Evolutionary conservation across 202 grass and related monocot species (phyloP).

Genomic region (Bolboschoenoplectus hybrid): DNA sequence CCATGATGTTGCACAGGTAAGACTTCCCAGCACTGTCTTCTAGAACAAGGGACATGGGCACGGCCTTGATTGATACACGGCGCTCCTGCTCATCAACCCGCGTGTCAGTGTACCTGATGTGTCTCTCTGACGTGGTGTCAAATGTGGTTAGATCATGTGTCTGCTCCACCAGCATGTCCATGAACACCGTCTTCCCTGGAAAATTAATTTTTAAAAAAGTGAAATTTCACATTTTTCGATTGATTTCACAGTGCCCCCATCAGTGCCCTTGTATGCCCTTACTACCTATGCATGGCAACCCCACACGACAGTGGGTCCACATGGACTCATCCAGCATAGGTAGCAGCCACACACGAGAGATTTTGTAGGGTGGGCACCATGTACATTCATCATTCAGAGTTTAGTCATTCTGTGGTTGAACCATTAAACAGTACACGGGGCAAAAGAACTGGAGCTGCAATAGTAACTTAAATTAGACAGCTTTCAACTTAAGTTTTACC

Average conservation of each 20-base stretch:
- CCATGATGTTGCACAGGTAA: slow-evolving; percentile 98
- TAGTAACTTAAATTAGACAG: neutral
- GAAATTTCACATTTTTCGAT: neutral
- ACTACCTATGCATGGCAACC: neutral
- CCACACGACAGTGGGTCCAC: neutral
- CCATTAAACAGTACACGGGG: neutral
- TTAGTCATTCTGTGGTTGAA: neutral
- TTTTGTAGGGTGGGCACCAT: neutral
- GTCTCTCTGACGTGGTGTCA: slow-evolving; percentile 76
- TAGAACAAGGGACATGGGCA: slow-evolving; percentile 96
- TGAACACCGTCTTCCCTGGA: slow-evolving; percentile 86
- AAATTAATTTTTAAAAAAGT: neutral
- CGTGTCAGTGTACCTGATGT: slow-evolving; percentile 83
- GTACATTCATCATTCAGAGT: neutral
- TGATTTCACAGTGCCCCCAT: neutral
- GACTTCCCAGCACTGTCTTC: slow-evolving; percentile 88
- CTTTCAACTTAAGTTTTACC: neutral
- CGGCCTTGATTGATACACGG: slow-evolving; percentile 92
- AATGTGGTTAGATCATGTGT: slow-evolving; percentile 93
- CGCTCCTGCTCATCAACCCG: slow-evolving; percentile 97
- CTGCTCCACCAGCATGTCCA: slow-evolving; percentile 99
- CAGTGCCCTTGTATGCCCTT: neutral
- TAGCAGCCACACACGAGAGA: neutral
- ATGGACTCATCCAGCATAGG: neutral
- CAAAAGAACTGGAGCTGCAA: neutral